Percentiles rank a stretch among this genome's conserved stretches.
phyloP scores from a whole-genome alignment of 495 filamentous ascomycete genomes.

The Hyaloscypha hepaticicola region DNA sequence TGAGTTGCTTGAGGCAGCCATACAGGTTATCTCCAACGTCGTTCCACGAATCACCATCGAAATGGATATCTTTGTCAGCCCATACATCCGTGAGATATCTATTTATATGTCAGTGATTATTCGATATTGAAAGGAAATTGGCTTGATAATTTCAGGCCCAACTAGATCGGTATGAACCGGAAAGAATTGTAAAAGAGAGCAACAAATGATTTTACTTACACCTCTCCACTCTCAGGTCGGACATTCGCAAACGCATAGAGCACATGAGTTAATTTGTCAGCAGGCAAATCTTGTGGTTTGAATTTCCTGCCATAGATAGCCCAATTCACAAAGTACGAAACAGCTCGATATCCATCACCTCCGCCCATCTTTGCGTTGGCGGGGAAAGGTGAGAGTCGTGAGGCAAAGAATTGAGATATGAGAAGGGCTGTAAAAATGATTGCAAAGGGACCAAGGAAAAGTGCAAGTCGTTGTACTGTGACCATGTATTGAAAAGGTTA shows the following conservation, averaged over 20 bases:
- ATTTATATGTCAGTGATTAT: constrained; percentile 3
- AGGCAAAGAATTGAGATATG: constrained; percentile 11
- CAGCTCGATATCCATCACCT: constrained; percentile 58
- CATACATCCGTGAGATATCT: constrained; percentile 78
- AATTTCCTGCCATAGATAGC: constrained; percentile 91
- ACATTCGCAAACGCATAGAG: constrained; percentile 75
- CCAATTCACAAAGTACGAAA: constrained; percentile 86
- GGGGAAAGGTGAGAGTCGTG: background rate
- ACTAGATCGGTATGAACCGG: no score
- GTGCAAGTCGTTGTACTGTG: constrained; percentile 3
- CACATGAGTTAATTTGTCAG: constrained; percentile 84
- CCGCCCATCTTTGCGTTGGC: constrained; percentile 41
- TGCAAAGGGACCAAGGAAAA: constrained; percentile 8
- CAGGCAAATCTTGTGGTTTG: constrained; percentile 83
- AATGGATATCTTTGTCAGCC: constrained; percentile 90
- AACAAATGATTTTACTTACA: constrained; percentile 38
- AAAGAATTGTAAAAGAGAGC: background rate
- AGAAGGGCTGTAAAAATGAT: constrained; percentile 17
- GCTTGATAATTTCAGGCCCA: no score
- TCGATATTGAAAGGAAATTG: background rate
- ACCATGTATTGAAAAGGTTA: constrained; percentile 10
- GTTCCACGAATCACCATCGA: constrained; percentile 74
- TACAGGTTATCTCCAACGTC: constrained; percentile 74
- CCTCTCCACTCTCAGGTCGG: constrained; percentile 61
- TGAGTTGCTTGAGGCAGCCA: constrained; percentile 92